A percentile compares a stretch with the other conserved stretches of the same genome.
phyloP scores from a whole-genome alignment of 108 stramenopile species.

The Fragilaria crotonensis region DNA sequence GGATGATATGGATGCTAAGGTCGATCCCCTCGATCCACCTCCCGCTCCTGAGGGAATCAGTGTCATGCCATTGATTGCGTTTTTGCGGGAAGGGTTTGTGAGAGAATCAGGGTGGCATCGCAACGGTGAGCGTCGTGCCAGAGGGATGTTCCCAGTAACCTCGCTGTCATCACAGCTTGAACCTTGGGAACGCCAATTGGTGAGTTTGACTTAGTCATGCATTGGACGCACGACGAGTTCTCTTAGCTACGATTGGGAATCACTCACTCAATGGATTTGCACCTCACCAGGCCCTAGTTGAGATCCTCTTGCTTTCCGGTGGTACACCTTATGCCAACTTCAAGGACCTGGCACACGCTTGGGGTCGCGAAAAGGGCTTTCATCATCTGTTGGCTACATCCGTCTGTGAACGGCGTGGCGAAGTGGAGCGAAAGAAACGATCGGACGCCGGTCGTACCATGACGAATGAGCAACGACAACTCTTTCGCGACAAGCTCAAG shows the following conservation, averaged over 20 bases:
- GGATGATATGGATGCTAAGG: too few species aligned
- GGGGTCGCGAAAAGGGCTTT: slow-evolving; percentile 62
- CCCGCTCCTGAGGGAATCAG: slow-evolving; percentile 5
- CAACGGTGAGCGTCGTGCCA: slow-evolving; percentile 53
- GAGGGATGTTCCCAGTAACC: slow-evolving; percentile 41
- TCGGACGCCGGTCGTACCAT: slow-evolving; percentile 38
- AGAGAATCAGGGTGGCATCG: slow-evolving; percentile 67
- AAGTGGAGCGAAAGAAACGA: slow-evolving; percentile 58
- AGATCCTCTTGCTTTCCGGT: slow-evolving; percentile 38
- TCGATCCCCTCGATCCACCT: slow-evolving; percentile 9
- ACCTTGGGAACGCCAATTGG: slow-evolving; percentile 67
- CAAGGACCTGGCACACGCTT: slow-evolving; percentile 55
- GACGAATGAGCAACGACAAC: slow-evolving; percentile 6
- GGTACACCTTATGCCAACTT: slow-evolving; percentile 45
- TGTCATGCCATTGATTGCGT: slow-evolving; percentile 34
- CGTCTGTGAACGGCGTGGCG: slow-evolving; percentile 59
- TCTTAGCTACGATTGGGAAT: neutral
- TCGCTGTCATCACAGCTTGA: slow-evolving; percentile 41
- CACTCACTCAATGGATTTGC: slow-evolving; percentile 17
- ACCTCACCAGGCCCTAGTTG: slow-evolving; percentile 40
- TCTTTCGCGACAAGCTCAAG: slow-evolving; percentile 10
- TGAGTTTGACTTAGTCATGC: too few species aligned
- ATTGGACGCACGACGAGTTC: too few species aligned
- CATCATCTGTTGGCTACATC: slow-evolving; percentile 28
- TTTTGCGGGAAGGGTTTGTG: slow-evolving; percentile 19